Percentiles rank a stretch among this genome's conserved stretches.
These are phyloP conservation scores for Fusarium redolens DNA, from an alignment of 2,329 filamentous ascomycete genomes.

Conservation along the genomic window DNA sequence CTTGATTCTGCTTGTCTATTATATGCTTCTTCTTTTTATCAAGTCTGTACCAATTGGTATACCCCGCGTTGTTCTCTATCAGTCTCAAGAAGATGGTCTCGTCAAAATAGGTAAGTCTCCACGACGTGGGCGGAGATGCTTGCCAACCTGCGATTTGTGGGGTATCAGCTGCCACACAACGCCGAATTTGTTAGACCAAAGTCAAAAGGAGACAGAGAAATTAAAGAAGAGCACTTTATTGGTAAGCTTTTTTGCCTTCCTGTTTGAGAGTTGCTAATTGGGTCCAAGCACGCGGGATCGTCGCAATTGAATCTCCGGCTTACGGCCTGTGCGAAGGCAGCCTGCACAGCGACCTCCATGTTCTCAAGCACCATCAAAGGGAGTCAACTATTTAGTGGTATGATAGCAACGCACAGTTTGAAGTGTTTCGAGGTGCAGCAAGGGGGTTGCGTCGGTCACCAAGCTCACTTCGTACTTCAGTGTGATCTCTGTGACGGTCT, in stretches of 20 bases:
- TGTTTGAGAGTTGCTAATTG: neutral
- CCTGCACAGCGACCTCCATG: rapidly evolving
- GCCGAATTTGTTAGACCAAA: neutral
- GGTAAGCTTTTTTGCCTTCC: neutral
- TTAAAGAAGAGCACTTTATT: neutral
- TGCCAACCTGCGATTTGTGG: constrained; percentile 3
- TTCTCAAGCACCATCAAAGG: neutral
- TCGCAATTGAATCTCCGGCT: neutral
- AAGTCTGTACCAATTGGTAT: constrained; percentile 5
- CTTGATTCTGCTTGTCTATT: constrained; percentile 16
- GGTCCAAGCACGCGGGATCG: neutral
- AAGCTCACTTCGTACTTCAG: rapidly evolving
- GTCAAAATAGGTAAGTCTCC: constrained; percentile 40
- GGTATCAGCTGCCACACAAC: neutral
- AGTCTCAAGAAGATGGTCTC: neutral
- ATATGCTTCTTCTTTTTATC: constrained; percentile 9
- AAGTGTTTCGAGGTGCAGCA: neutral
- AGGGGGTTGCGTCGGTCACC: rapidly evolving
- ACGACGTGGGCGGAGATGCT: constrained; percentile 27
- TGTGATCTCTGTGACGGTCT: neutral
- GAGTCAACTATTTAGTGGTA: rapidly evolving
- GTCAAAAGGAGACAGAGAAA: neutral
- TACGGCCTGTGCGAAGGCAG: neutral
- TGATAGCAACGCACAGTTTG: neutral
- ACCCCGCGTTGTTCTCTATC: constrained; percentile 29